A percentile compares a stretch with the other conserved stretches of the same genome.
Evolutionary conservation across 73 alveolate species (phyloP).

Genomic region (Durusdinium trenchii): DNA sequence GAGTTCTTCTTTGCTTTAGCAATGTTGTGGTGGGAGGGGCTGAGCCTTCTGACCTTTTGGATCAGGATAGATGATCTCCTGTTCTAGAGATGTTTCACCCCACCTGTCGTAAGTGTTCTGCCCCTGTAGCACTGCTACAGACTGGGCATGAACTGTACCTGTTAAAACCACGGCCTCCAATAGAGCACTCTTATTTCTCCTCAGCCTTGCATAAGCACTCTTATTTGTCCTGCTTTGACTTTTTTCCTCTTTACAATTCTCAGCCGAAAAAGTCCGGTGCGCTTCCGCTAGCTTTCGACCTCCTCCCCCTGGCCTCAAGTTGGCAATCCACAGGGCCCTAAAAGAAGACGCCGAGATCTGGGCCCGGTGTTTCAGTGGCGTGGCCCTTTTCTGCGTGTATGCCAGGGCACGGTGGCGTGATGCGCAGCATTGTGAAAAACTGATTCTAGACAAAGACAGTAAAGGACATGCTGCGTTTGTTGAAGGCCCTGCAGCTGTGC

Average conservation of each 20-base stretch:
- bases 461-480: background rate
- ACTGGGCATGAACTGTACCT: conserved; percentile 40
- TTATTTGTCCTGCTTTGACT: too few relatives aligned
- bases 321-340: background rate
- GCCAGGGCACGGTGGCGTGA: conserved; percentile 30
- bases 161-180: conserved; percentile 13
- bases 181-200: too few relatives aligned
- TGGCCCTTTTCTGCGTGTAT: background rate
- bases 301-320: too few relatives aligned
- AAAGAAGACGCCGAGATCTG: background rate
- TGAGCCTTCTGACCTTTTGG: background rate
- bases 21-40: background rate
- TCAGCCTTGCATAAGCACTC: too few relatives aligned
- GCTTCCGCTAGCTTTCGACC: too few relatives aligned
- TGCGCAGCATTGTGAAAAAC: background rate
- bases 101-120: conserved; percentile 38
- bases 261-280: too few relatives aligned
- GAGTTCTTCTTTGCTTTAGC: too few relatives aligned
- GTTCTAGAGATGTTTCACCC: background rate
- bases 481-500: background rate
- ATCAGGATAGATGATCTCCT: background rate
- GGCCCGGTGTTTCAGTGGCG: background rate
- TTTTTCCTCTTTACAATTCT: too few relatives aligned
- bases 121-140: conserved; percentile 54
- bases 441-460: background rate